Evolutionary conservation across 2,329 filamentous ascomycete species (phyloP), one percentile per base, ranked within the genome.

Genomic region (Trichoderma sp.): DNA sequence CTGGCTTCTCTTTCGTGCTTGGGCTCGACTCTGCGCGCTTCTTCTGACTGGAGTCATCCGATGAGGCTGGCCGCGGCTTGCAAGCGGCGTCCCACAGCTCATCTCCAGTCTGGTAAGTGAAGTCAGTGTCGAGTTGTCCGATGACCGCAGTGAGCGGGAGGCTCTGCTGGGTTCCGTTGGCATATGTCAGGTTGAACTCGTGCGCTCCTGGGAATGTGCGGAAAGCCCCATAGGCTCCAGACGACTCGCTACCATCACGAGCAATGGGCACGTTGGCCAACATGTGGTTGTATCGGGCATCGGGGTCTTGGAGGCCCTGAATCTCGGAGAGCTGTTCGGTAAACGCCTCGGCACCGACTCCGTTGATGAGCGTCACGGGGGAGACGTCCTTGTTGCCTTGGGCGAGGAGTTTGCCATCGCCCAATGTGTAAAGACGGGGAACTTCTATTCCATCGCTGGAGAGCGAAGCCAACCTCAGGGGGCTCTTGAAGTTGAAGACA

Each of bases 391-490:
- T 63, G 28, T 54, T 44, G 26, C 61, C 61, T 0, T 9, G 10
- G 26, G 51, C 43, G 21, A 63, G 44, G 2, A 44, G 51, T 2
- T 5, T 5, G 10, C 61, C 61, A 15, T 63, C 61, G 19, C 47
- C 17, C 4, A 45, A 30, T 14, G 65, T 51, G 44, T 62, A 68
- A 17, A 67, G 24, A 45, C 72, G 68, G 1, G 73, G 73, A 6
- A 71, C 68, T 5, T 71, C 70, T n/a, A 76, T 67, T 5, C 77
- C 74, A 39, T 78, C 76, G 30, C 70, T 48, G 1, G 66, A 69
- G 14, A 69, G 39, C 14, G 68, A 68, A 15, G 45, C 50, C 19
- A 68, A 41, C 4, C 24, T 12, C 47, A 19, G 17, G 9, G 26
- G 14, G 7, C 30, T 57, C 7, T 10, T 1, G 14, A 66, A 66